A percentile compares a stretch with the other conserved stretches of the same genome.
Evolutionary conservation across 768 basidiomycete genomes (phyloP).

Genomic region (Scleroderma citrinum): DNA sequence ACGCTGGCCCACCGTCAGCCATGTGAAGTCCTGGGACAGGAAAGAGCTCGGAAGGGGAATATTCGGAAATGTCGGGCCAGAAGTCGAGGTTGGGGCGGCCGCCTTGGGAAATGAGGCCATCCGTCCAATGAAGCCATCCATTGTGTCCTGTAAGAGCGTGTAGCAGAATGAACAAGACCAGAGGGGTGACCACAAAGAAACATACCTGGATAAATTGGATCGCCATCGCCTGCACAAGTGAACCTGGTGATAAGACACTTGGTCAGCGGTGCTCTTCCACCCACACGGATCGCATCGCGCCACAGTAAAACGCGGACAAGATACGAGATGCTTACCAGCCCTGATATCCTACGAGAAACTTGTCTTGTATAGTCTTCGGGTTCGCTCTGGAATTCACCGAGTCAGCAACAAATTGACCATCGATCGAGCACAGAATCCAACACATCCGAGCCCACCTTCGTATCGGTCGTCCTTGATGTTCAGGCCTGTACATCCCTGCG

Average conservation of each 20-base stretch:
- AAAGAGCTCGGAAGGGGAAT: slow-evolving; percentile 65
- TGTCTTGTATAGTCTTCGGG: slow-evolving; percentile 75
- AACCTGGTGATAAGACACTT: slow-evolving; percentile 50
- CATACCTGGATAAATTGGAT: slow-evolving; percentile 56
- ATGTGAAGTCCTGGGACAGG: slow-evolving; percentile 60
- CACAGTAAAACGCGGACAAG: too few species aligned
- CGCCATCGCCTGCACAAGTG: slow-evolving; percentile 63
- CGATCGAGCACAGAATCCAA: neutral
- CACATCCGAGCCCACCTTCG: slow-evolving; percentile 7
- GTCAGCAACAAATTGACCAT: neutral
- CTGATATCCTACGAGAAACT: slow-evolving; percentile 82
- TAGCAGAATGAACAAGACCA: neutral
- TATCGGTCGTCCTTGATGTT: slow-evolving; percentile 2
- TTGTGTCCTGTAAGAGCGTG: slow-evolving; percentile 46
- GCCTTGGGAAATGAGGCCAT: slow-evolving; percentile 58
- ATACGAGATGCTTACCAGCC: slow-evolving; percentile 54
- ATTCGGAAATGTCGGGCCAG: slow-evolving; percentile 75
- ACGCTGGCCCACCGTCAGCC: slow-evolving; percentile 50
- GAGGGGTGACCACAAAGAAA: neutral
- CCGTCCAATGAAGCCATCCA: slow-evolving; percentile 86
- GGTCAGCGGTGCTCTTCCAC: too few species aligned
- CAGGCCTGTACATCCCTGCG: neutral
- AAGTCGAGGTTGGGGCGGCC: slow-evolving; percentile 70
- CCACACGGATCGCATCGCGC: too few species aligned
- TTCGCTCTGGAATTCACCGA: slow-evolving; percentile 41